Conservation (phyloP, 768 basidiomycete genomes). For the Rhodotorula graminis region DNA sequence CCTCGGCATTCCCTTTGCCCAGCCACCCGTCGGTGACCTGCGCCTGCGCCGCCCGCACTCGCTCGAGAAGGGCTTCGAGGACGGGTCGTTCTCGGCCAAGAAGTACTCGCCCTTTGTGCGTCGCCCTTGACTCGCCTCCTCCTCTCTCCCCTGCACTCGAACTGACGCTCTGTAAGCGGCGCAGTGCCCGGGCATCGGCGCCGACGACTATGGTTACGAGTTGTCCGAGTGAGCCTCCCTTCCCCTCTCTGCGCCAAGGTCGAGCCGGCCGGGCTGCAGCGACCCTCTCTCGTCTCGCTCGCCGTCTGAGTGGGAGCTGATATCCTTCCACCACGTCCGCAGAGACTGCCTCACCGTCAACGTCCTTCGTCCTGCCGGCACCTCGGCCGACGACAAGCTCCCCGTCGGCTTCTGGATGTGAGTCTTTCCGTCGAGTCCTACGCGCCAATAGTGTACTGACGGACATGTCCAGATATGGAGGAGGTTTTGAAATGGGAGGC, state of each 20-base stretch:
- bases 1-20: constrained; percentile 61
- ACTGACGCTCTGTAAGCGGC: not conserved
- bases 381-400: not conserved
- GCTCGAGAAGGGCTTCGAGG: constrained; percentile 43
- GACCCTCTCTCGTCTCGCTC: not conserved
- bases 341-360: constrained; percentile 38
- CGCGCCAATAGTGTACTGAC: no score
- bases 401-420: constrained; percentile 39
- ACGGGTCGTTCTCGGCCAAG: not conserved
- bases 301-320: not conserved
- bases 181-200: constrained; percentile 29
- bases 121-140: no score
- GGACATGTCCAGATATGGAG: constrained; percentile 47
- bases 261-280: no score
- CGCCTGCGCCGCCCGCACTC: constrained; percentile 58
- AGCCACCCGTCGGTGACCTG: constrained; percentile 56
- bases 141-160: no score
- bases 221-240: constrained; percentile 9
- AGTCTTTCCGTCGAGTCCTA: no score
- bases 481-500: constrained; percentile 22
- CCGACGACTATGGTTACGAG: constrained; percentile 13
- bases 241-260: not conserved
- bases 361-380: constrained; percentile 34
- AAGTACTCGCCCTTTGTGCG: constrained; percentile 17
- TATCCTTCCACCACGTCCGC: not conserved